Percentiles rank a stretch among this genome's conserved stretches.
phyloP scores from a whole-genome alignment of 805 yeast species.

The Cyberlindnera lachancei region DNA sequence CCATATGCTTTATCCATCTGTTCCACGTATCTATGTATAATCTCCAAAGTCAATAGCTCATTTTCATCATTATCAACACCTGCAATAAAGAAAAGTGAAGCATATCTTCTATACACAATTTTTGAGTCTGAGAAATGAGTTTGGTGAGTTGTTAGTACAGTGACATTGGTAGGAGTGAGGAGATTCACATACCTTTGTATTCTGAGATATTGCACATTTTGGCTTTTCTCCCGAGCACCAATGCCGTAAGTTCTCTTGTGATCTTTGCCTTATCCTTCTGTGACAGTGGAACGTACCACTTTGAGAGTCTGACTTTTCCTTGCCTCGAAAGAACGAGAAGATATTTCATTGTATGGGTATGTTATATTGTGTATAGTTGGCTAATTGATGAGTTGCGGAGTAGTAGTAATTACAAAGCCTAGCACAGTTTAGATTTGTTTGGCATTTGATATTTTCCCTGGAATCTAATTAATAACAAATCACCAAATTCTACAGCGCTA shows the following conservation, averaged over 20 bases:
- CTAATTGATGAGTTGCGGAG: no score
- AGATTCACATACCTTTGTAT: slow-evolving; percentile 7
- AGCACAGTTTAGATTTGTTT: no score
- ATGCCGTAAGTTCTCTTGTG: slow-evolving; percentile 77
- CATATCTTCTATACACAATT: slow-evolving; percentile 86
- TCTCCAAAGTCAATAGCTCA: slow-evolving; percentile 78
- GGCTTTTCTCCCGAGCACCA: slow-evolving; percentile 77
- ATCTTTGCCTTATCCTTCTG: slow-evolving; percentile 81
- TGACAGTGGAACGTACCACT: slow-evolving; percentile 85
- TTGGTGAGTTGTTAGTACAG: not conserved
- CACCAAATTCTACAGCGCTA: no score
- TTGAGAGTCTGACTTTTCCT: slow-evolving; percentile 87
- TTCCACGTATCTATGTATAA: slow-evolving; percentile 90
- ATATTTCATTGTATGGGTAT: slow-evolving; percentile 56
- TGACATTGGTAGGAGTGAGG: not conserved
- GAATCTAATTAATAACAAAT: no score
- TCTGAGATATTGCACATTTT: slow-evolving; percentile 63
- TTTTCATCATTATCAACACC: slow-evolving; percentile 82
- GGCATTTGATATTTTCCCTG: no score
- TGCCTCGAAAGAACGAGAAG: slow-evolving; percentile 81
- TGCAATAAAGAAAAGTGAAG: slow-evolving; percentile 83
- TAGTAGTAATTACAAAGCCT: no score
- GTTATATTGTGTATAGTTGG: no score
- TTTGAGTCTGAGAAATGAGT: slow-evolving; percentile 43
- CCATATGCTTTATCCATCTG: slow-evolving; percentile 95